phyloP scores from a whole-genome alignment of 345 rosid genomes.

The Dipteronia sinensis region DNA sequence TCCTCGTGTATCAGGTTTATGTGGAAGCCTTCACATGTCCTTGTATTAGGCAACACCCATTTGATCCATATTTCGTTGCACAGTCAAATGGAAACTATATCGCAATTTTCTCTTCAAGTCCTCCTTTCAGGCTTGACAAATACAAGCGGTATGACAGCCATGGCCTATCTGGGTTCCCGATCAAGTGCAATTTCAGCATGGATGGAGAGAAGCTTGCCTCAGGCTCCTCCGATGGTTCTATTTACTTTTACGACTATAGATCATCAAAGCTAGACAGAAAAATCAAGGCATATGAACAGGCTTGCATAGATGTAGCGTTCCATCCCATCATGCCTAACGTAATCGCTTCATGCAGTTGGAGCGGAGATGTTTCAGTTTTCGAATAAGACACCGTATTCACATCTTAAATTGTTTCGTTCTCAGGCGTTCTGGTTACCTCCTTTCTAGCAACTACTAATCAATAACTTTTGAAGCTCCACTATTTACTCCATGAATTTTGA shows the following conservation, averaged over 20 bases:
- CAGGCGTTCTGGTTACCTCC: background rate
- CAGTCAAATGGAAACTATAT: conserved; percentile 88
- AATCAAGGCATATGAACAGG: conserved; percentile 64
- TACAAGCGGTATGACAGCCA: conserved; percentile 72
- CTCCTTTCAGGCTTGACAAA: conserved; percentile 86
- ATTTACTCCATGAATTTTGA: background rate
- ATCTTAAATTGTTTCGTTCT: background rate
- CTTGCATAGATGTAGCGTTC: conserved; percentile 67
- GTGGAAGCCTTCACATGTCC: conserved; percentile 87
- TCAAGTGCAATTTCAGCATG: conserved; percentile 77
- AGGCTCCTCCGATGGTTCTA: conserved; percentile 76
- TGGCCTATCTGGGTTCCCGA: conserved; percentile 79
- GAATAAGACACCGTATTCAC: conserved; percentile 20
- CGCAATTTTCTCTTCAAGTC: conserved; percentile 74
- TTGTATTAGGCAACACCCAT: conserved; percentile 66
- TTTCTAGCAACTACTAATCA: no score
- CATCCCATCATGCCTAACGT: conserved; percentile 68
- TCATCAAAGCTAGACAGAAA: conserved; percentile 55
- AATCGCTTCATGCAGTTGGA: conserved; percentile 78
- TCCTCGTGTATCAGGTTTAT: conserved; percentile 57
- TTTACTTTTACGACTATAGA: conserved; percentile 53
- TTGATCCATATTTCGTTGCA: conserved; percentile 65
- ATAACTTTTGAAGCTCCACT: no score
- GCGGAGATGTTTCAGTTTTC: conserved; percentile 60
- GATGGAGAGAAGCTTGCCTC: conserved; percentile 68